phyloP scores from a whole-genome alignment of 305 asterid species.

The Caryopteris hybrid region DNA sequence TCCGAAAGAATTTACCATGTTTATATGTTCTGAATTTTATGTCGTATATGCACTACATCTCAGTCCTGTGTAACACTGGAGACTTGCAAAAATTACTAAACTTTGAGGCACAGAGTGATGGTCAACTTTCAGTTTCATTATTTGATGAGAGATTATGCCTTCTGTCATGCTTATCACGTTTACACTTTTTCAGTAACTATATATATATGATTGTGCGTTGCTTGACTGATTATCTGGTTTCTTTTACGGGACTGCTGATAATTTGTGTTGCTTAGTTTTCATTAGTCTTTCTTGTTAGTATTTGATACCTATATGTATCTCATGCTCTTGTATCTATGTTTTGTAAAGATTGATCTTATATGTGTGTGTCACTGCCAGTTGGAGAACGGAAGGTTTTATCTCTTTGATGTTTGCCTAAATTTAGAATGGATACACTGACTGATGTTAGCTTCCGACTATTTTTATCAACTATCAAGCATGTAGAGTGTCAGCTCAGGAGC shows the following conservation, averaged over 20 bases:
- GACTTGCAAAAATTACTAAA: neutral
- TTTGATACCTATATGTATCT: neutral
- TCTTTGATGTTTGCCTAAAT: neutral
- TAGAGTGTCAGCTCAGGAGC: conserved; percentile 3
- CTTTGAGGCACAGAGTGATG: conserved; percentile 1
- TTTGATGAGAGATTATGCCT: neutral
- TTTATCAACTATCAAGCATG: conserved; percentile 11
- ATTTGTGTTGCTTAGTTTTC: conserved; percentile 1
- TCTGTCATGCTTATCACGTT: neutral
- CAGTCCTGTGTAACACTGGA: conserved; percentile 5
- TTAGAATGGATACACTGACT: conserved; percentile 5
- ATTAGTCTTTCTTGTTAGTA: neutral
- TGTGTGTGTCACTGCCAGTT: neutral
- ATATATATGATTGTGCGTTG: neutral
- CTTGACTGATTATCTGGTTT: neutral
- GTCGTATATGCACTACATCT: neutral
- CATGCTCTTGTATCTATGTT: neutral
- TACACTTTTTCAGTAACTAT: neutral
- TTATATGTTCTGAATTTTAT: neutral
- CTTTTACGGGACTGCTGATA: conserved; percentile 19
- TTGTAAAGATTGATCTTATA: neutral
- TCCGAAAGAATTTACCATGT: neutral
- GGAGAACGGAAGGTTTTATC: neutral
- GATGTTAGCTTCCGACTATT: conserved; percentile 8
- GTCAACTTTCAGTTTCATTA: neutral